These are phyloP conservation scores for Macadamia integrifolia DNA, from an alignment of 164 flowering plant genomes.

Conservation along the genomic window DNA sequence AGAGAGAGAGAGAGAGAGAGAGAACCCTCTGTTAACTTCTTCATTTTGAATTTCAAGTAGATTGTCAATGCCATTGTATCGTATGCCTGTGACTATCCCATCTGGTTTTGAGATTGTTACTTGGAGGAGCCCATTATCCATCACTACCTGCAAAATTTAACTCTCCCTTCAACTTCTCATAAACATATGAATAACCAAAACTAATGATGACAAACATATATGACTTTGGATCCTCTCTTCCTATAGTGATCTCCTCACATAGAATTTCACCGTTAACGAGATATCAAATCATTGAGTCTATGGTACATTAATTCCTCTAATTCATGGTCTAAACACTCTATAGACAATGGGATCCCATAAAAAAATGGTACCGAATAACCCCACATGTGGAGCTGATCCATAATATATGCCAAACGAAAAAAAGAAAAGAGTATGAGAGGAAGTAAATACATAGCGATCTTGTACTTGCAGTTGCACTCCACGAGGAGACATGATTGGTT, in stretches of 20 bases:
- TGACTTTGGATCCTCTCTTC: too few species aligned
- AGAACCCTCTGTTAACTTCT: constrained; percentile 38
- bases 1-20: not conserved
- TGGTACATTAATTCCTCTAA: too few species aligned
- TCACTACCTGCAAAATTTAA: constrained; percentile 31
- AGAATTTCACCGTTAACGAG: too few species aligned
- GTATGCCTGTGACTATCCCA: constrained; percentile 34
- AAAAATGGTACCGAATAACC: too few species aligned
- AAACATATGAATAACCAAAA: not conserved
- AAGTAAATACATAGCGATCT: not conserved
- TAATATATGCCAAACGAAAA: too few species aligned
- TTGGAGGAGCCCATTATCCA: constrained; percentile 38
- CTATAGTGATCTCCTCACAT: too few species aligned
- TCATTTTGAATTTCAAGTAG: constrained; percentile 31
- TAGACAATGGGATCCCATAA: too few species aligned
- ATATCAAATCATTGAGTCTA: too few species aligned
- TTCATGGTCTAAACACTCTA: too few species aligned
- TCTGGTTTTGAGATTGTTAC: constrained; percentile 37
- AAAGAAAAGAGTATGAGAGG: not conserved
- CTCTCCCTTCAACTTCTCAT: not conserved
- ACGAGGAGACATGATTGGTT: not conserved
- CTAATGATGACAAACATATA: not conserved
- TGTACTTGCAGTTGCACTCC: not conserved
- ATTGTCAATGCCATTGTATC: constrained; percentile 34
- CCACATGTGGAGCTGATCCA: too few species aligned